These are phyloP conservation scores for Themeda triandra DNA, from an alignment of 176 grass and related monocot species.

Conservation along the genomic window DNA sequence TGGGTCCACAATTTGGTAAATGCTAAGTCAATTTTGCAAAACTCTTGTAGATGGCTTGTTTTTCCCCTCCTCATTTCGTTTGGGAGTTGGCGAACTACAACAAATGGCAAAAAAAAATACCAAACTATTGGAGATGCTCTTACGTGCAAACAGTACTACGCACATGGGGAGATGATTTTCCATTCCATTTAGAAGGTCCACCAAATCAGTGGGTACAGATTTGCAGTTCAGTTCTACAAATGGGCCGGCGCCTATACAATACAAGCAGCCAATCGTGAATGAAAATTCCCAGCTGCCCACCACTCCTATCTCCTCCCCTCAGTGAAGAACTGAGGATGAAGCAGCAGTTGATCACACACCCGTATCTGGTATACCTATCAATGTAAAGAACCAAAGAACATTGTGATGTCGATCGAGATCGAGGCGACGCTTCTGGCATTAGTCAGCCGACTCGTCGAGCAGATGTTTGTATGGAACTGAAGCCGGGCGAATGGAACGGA, in stretches of 20 bases:
- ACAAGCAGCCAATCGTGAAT: not conserved
- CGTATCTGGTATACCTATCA: not conserved
- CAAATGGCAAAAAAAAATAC: too few relatives aligned
- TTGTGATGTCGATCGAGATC: not conserved
- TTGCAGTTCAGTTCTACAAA: slow-evolving; percentile 4
- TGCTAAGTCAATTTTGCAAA: too few relatives aligned
- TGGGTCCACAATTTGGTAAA: too few relatives aligned
- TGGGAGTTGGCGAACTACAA: too few relatives aligned
- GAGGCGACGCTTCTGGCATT: not conserved
- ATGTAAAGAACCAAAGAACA: not conserved
- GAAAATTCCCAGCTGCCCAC: too few relatives aligned
- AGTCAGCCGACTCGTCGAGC: not conserved
- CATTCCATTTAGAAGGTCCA: not conserved
- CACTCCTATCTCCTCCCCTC: not conserved
- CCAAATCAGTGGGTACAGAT: not conserved
- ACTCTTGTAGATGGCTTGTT: too few relatives aligned
- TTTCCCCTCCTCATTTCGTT: too few relatives aligned
- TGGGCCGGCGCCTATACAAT: not conserved
- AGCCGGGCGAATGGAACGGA: not conserved
- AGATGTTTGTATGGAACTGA: too few relatives aligned
- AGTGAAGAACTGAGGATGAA: not conserved
- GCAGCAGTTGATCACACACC: not conserved
- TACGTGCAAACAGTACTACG: too few relatives aligned
- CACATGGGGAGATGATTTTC: not conserved
- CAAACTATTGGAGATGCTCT: too few relatives aligned